A percentile compares a stretch with the other conserved stretches of the same genome.
These are phyloP conservation scores for Echites panduratus DNA, from an alignment of 257 asterid species.

Conservation along the genomic window DNA sequence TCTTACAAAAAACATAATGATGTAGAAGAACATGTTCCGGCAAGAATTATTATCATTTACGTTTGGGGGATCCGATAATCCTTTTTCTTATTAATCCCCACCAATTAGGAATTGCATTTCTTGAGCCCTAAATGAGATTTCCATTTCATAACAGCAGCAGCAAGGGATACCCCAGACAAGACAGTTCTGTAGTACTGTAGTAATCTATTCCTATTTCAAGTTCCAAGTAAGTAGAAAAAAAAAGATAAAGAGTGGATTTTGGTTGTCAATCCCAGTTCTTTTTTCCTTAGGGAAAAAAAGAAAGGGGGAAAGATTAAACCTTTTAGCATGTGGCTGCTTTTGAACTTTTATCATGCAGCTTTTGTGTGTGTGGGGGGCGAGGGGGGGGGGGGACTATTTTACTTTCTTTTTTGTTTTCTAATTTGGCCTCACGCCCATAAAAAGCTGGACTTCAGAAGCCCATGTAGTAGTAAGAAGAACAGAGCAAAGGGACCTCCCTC, in stretches of 20 bases:
- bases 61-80: background rate
- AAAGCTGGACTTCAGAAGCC: constrained; percentile 28
- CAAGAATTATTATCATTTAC: background rate
- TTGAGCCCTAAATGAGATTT: background rate
- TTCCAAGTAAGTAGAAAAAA: constrained; percentile 11
- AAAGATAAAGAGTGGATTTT: no score
- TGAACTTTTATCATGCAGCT: constrained; percentile 26
- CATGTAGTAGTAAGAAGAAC: constrained; percentile 22
- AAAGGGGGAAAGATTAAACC: constrained; percentile 3
- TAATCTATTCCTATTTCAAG: constrained; percentile 3
- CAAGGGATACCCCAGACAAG: constrained; percentile 11
- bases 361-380: no score
- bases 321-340: constrained; percentile 42
- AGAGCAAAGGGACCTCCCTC: constrained; percentile 16
- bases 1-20: constrained; percentile 11
- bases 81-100: background rate
- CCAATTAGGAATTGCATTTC: background rate
- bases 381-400: constrained; percentile 7
- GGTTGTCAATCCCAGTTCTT: background rate
- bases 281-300: background rate
- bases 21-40: constrained; percentile 4
- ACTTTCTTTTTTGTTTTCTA: constrained; percentile 7
- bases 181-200: constrained; percentile 14
- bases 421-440: constrained; percentile 21
- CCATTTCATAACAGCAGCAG: background rate